Conservation (phyloP, 139 green algal genomes). For the Axilococcus clingmanii region DNA sequence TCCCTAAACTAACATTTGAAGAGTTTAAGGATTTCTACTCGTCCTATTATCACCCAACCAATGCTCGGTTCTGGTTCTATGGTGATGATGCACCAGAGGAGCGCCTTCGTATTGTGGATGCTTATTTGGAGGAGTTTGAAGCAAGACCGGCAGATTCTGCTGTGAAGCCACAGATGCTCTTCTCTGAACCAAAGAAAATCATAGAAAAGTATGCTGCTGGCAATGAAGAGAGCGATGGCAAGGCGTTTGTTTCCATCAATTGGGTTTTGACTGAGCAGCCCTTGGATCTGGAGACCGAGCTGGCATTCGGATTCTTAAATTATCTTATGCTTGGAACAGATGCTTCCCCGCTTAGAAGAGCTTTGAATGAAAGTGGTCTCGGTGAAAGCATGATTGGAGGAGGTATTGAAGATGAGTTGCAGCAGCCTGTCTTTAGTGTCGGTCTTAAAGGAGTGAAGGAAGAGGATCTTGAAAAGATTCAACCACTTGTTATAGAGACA, state of each 20-base stretch:
- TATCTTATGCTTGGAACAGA: constrained; percentile 89
- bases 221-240: constrained; percentile 49
- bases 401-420: constrained; percentile 89
- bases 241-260: constrained; percentile 80
- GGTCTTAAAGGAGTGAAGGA: constrained; percentile 46
- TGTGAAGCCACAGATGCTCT: constrained; percentile 66
- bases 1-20: constrained; percentile 89
- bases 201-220: constrained; percentile 43
- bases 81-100: constrained; percentile 85
- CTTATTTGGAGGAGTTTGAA: constrained; percentile 80
- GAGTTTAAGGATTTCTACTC: constrained; percentile 94
- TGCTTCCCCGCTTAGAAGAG: constrained; percentile 81
- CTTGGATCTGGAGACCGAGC: constrained; percentile 84
- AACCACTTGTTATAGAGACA: constrained; percentile 71
- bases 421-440: constrained; percentile 77
- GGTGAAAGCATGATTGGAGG: constrained; percentile 83
- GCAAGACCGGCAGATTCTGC: constrained; percentile 52
- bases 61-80: constrained; percentile 97
- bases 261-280: constrained; percentile 83
- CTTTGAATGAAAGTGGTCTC: constrained; percentile 86
- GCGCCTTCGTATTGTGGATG: constrained; percentile 69
- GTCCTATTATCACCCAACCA: constrained; percentile 94
- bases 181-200: constrained; percentile 25
- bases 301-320: constrained; percentile 91
- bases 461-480: constrained; percentile 42